Percentiles rank a stretch among this genome's conserved stretches.
These are phyloP conservation scores for Solanum microdontum DNA, from an alignment of 257 asterid species.

Conservation along the genomic window DNA sequence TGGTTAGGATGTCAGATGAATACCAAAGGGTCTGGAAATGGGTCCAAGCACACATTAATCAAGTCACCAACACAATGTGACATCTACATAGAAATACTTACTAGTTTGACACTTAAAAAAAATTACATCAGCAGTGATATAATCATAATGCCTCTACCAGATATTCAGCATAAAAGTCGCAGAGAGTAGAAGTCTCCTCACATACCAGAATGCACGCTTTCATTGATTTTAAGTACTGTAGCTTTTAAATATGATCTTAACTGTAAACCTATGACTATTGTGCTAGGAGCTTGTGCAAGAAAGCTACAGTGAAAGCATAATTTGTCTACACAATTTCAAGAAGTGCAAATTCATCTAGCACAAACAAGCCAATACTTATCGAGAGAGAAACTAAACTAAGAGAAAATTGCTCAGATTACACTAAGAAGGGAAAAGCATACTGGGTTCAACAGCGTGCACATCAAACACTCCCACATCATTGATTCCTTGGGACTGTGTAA, in stretches of 20 bases:
- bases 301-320: neutral
- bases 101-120: neutral
- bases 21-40: neutral
- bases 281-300: neutral
- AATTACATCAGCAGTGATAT: neutral
- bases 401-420: neutral
- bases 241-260: neutral
- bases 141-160: neutral
- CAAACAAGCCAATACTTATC: neutral
- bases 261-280: neutral
- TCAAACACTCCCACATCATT: conserved; percentile 50
- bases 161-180: neutral
- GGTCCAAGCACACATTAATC: neutral
- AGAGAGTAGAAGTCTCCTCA: neutral
- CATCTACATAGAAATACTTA: neutral
- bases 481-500: conserved; percentile 7
- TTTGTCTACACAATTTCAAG: neutral
- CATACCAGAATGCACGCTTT: neutral
- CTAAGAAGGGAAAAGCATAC: conserved; percentile 27
- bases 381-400: neutral
- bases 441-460: conserved; percentile 80
- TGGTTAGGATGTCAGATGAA: neutral
- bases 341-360: neutral
- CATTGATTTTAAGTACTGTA: neutral
- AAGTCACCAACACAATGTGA: neutral